A percentile compares a stretch with the other conserved stretches of the same genome.
phyloP scores from a whole-genome alignment of 2,329 filamentous ascomycete genomes.

The Trichoderma gracile region DNA sequence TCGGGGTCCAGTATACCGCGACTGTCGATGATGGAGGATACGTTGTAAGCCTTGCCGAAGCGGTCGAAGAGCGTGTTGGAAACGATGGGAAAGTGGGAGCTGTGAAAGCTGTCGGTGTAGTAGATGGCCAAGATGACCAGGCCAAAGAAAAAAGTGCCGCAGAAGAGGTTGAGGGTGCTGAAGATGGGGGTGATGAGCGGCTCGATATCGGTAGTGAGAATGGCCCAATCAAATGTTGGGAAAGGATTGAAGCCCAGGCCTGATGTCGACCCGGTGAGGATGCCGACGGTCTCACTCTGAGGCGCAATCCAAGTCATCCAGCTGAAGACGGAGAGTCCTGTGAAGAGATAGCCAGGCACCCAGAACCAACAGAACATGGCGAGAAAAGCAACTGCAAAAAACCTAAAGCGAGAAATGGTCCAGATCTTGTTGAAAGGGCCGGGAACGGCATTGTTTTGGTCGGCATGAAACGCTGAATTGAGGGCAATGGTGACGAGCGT shows the following conservation, averaged over 20 bases:
- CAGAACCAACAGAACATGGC: conserved; percentile 57
- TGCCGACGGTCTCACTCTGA: conserved; percentile 40
- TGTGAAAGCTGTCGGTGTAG: conserved; percentile 40
- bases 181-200: conserved; percentile 44
- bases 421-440: conserved; percentile 40
- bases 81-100: conserved; percentile 45
- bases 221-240: conserved; percentile 48
- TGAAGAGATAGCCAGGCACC: conserved; percentile 55
- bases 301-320: conserved; percentile 58
- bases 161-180: conserved; percentile 40
- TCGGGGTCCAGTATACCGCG: conserved; percentile 40
- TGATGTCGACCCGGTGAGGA: conserved; percentile 41
- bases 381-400: conserved; percentile 48
- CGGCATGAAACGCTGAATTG: conserved; percentile 50
- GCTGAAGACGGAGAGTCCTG: conserved; percentile 49
- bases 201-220: conserved; percentile 36
- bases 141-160: conserved; percentile 36
- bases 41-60: conserved; percentile 42
- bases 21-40: conserved; percentile 39
- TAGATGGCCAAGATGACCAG: conserved; percentile 37
- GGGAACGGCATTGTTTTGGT: conserved; percentile 36
- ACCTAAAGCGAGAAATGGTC: conserved; percentile 47
- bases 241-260: conserved; percentile 46
- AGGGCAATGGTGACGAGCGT: conserved; percentile 53
- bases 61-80: conserved; percentile 45